phyloP scores from a whole-genome alignment of 129 eudicot genomes.

The Escallonia herrerae region DNA sequence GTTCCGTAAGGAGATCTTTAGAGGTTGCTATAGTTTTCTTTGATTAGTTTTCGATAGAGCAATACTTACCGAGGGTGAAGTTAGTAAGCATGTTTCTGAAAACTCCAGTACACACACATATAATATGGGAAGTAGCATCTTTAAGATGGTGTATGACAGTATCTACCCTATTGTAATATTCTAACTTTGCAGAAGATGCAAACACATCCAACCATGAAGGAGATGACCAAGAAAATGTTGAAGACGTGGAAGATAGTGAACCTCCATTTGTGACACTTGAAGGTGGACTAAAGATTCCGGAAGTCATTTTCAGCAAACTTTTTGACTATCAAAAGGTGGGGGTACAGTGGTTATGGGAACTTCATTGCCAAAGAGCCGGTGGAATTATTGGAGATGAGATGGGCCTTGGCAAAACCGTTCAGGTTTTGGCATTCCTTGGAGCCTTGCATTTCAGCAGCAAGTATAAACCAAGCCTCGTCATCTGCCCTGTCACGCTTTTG shows the following conservation, averaged over 20 bases:
- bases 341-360: constrained; percentile 99
- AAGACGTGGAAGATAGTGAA: constrained; percentile 40
- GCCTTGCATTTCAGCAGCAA: constrained; percentile 76
- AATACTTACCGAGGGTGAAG: too few species aligned
- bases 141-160: background rate
- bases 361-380: constrained; percentile 96
- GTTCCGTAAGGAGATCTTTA: too few species aligned
- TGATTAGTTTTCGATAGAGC: too few species aligned
- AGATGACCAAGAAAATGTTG: constrained; percentile 41
- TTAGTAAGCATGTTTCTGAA: too few species aligned
- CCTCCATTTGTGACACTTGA: constrained; percentile 75
- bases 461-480: constrained; percentile 82
- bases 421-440: constrained; percentile 77
- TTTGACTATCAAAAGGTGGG: constrained; percentile 97
- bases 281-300: constrained; percentile 87
- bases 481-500: constrained; percentile 90
- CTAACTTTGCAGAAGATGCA: constrained; percentile 36
- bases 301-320: constrained; percentile 53
- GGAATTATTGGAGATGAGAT: constrained; percentile 98
- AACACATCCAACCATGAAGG: constrained; percentile 43
- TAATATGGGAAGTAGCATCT: background rate
- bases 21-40: too few species aligned
- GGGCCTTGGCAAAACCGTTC: constrained; percentile 98
- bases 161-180: background rate
- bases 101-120: too few species aligned